These are phyloP conservation scores for Clarkia xantiana DNA, from an alignment of 345 rosid genomes.

Conservation along the genomic window DNA sequence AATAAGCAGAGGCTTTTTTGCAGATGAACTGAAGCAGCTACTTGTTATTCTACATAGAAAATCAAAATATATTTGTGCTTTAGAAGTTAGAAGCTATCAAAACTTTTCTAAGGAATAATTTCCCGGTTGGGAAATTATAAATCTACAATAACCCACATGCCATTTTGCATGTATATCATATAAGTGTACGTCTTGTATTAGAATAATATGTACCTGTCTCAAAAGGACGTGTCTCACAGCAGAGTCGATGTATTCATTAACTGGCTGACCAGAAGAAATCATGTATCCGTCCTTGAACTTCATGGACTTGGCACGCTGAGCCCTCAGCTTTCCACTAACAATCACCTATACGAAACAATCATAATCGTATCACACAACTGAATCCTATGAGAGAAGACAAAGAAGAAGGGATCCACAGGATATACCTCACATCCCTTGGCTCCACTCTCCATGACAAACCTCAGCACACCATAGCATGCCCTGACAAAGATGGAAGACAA, in stretches of 20 bases:
- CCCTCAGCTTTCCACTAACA: constrained; percentile 30
- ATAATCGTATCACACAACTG: background rate
- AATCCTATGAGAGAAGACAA: background rate
- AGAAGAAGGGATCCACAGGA: background rate
- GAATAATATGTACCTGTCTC: constrained; percentile 17
- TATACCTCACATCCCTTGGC: constrained; percentile 30
- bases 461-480: constrained; percentile 30
- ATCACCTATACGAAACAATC: constrained; percentile 14
- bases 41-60: too few species aligned
- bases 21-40: too few species aligned
- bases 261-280: constrained; percentile 36
- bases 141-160: too few species aligned
- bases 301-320: constrained; percentile 31
- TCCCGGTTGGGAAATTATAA: background rate
- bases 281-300: too few species aligned
- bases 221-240: constrained; percentile 34
- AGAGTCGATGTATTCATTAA: constrained; percentile 29
- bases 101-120: background rate
- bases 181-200: too few species aligned
- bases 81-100: background rate
- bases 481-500: constrained; percentile 7
- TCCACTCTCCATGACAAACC: constrained; percentile 32
- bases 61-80: background rate
- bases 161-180: too few species aligned
- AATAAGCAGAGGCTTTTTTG: too few species aligned